Base-by-base conservation (phyloP, 108 stramenopile species). In the Skeletonema marinoi region DNA sequence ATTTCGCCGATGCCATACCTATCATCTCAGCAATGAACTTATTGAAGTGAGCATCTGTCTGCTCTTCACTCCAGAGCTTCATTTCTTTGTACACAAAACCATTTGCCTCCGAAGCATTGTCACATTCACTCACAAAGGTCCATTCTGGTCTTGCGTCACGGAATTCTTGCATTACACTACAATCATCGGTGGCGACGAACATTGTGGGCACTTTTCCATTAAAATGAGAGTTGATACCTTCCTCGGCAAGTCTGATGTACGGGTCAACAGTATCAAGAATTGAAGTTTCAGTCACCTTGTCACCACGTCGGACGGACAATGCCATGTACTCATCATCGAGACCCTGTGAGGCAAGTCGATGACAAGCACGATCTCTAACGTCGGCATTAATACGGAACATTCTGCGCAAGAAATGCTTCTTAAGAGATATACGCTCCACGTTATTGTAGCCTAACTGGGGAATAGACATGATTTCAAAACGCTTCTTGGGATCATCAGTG, bases 21-120 rank as follows among this genome's bases (percentile, higher is more conserved):
- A 68, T 68, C 68, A 68, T 48, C 29, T 68, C 68, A 14, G 50
- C 51, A 68, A 51, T 42, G 51, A 68, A 68, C 9, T 68, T 68
- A 14, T 68, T 51, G 32, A 33, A 68, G 32, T 68, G 68, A 0
- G 25, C 48, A 32, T 68, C 68, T 9, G 68, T 68, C 32, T 56
- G 32, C 32, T 68, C 48, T 6, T 32, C 31, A 13, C n/a, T 56
- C 68, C 68, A 68, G 13, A 54, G 12, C 13, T 51, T 51, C 46
- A 68, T 68, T 32, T 68, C 68, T 32, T 48, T 31, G 32, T 54
- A 54, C 6, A 68, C 46, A 31, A 68, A 68, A 16, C 68, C 68
- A 36, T 68, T 48, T 0, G 12, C 30, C 32, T 68, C 68, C 14
- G 66, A 46, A 4, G 50, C 50, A 32, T 68, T 51, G 29, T 68